phyloP scores from a whole-genome alignment of 2,329 filamentous ascomycete genomes.

The Coniella lustricola region DNA sequence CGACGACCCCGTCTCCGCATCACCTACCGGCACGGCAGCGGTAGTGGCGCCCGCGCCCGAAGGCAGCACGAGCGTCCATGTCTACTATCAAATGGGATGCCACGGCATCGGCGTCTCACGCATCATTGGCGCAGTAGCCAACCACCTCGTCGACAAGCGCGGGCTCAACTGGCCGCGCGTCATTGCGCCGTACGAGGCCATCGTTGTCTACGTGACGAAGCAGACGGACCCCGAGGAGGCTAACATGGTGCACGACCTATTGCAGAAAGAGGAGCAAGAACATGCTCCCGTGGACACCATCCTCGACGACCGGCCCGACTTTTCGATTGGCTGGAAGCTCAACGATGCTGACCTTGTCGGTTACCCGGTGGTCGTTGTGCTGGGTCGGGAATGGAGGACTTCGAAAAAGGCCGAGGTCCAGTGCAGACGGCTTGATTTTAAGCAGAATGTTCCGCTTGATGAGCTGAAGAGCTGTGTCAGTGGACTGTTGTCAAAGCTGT shows the following conservation, averaged over 20 bases:
- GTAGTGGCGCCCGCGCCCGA: no score
- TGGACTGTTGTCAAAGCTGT: conserved; percentile 45
- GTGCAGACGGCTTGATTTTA: conserved; percentile 60
- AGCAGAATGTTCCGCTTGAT: conserved; percentile 48
- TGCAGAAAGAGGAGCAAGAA: neutral
- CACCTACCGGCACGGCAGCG: no score
- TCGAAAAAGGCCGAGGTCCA: conserved; percentile 65
- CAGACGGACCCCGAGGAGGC: conserved; percentile 7
- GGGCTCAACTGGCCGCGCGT: conserved; percentile 83
- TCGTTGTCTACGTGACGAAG: conserved; percentile 58
- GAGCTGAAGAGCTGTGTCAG: conserved; percentile 40
- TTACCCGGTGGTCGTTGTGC: conserved; percentile 73
- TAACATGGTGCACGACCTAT: neutral
- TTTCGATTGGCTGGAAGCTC: conserved; percentile 72
- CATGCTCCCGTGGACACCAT: conserved; percentile 49
- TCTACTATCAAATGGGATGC: conserved; percentile 85
- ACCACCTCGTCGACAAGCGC: conserved; percentile 60
- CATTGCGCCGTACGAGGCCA: conserved; percentile 75
- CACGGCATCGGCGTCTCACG: conserved; percentile 92
- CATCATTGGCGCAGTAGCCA: conserved; percentile 79
- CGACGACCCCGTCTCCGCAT: no score
- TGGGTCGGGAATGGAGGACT: conserved; percentile 64
- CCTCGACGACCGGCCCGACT: conserved; percentile 63
- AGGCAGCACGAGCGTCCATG: conserved; percentile 18
- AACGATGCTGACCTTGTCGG: conserved; percentile 84